Conservation (phyloP, 192 early-diverging fungal genomes). For the Dimargaris verticillata region DNA sequence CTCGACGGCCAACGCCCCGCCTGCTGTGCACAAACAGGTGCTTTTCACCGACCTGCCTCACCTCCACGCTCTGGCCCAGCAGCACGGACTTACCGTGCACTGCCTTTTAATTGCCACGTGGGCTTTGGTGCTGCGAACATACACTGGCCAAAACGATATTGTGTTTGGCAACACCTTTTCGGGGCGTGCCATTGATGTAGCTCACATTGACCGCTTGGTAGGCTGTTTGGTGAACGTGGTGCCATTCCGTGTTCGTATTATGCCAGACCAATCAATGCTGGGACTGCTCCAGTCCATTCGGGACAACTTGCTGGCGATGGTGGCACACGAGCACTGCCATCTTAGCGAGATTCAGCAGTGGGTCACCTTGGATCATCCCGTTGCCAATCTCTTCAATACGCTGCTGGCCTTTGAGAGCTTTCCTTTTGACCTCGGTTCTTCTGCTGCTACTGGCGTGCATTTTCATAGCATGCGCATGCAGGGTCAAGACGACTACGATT, state of each 20-base stretch:
- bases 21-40: no score
- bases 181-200: not conserved
- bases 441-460: not conserved
- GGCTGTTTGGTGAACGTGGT: conserved; percentile 6
- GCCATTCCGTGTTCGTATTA: conserved; percentile 2
- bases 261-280: not conserved
- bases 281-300: not conserved
- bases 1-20: not conserved
- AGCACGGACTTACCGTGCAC: not conserved
- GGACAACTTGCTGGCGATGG: no score
- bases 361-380: not conserved
- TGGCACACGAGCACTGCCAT: not conserved
- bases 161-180: not conserved
- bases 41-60: not conserved
- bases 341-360: conserved; percentile 1
- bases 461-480: not conserved
- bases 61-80: not conserved
- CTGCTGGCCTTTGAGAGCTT: conserved; percentile 2
- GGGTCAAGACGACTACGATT: not conserved
- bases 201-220: not conserved
- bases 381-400: not conserved
- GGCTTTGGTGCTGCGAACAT: not conserved
- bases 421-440: not conserved
- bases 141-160: conserved; percentile 8
- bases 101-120: not conserved